Conservation (phyloP, 495 filamentous ascomycete genomes). For the Podospora conica region DNA sequence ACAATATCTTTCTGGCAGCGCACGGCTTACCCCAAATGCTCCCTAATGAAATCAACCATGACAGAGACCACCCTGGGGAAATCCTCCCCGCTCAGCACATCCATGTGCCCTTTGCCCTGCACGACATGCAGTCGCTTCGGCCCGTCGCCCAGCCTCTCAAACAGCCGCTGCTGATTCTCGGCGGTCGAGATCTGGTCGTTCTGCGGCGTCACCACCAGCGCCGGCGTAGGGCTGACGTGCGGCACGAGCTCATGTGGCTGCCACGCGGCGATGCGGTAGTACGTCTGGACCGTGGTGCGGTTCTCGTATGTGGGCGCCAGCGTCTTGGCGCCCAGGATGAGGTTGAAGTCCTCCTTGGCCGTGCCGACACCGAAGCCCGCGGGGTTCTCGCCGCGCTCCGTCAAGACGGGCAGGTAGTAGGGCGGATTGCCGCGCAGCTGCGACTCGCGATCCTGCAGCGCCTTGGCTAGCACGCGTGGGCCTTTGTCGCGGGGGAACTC, state of each 20-base stretch:
- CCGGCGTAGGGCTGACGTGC: background rate
- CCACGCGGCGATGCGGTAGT: background rate
- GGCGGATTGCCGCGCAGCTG: slow-evolving; percentile 3
- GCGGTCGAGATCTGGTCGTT: background rate
- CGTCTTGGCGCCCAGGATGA: background rate
- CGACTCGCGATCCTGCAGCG: slow-evolving; percentile 1
- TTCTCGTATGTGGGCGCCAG: background rate
- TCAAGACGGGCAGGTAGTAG: background rate
- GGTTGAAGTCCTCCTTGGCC: background rate
- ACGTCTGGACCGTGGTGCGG: background rate
- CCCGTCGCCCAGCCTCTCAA: background rate
- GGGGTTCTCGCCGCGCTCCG: slow-evolving; percentile 1
- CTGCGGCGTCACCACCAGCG: background rate
- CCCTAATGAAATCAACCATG: background rate
- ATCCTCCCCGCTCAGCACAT: background rate
- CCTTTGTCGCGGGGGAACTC: background rate
- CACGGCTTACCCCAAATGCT: background rate
- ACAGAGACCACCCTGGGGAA: background rate
- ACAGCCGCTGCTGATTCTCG: background rate
- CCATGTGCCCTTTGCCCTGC: background rate
- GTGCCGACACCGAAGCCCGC: background rate
- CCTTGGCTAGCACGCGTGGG: background rate
- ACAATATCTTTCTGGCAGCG: too few species aligned
- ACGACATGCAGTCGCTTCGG: background rate
- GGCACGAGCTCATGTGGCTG: background rate